These are phyloP conservation scores for Phialemonium atrogriseum DNA, from an alignment of 2,329 filamentous ascomycete species.

Conservation along the genomic window DNA sequence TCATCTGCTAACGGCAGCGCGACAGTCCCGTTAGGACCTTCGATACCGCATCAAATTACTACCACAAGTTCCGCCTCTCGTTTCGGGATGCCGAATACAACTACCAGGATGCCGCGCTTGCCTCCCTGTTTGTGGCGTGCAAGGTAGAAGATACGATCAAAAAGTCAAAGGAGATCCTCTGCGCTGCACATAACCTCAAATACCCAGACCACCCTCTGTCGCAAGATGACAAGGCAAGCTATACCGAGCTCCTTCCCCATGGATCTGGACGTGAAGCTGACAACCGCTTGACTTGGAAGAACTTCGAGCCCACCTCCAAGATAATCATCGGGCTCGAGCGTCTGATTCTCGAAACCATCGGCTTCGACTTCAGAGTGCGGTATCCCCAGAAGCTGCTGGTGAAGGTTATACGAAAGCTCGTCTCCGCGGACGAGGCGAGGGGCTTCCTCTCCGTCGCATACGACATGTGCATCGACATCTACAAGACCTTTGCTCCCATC, in stretches of 20 bases:
- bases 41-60: conserved; percentile 85
- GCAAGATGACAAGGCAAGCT: conserved; percentile 70
- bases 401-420: conserved; percentile 62
- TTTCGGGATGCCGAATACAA: conserved; percentile 83
- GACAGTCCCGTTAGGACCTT: conserved; percentile 79
- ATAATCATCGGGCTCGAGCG: conserved; percentile 84
- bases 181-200: conserved; percentile 82
- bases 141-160: conserved; percentile 98
- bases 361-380: conserved; percentile 87
- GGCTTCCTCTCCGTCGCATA: conserved; percentile 63
- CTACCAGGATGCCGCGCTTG: conserved; percentile 77
- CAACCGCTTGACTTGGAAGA: too few species aligned
- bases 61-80: conserved; percentile 83
- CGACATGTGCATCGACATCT: conserved; percentile 78
- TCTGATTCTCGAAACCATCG: conserved; percentile 83
- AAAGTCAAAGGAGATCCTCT: conserved; percentile 88
- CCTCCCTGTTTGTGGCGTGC: conserved; percentile 84
- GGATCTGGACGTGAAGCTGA: too few species aligned
- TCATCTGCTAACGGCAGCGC: conserved; percentile 7
- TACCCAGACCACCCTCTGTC: conserved; percentile 57
- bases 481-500: conserved; percentile 85
- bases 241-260: too few species aligned
- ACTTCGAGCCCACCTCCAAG: conserved; percentile 72
- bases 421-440: conserved; percentile 38
- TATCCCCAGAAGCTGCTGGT: conserved; percentile 79